Evolutionary conservation across 2,329 filamentous ascomycete species (phyloP).

Genomic region (Hypoxylon sp.): DNA sequence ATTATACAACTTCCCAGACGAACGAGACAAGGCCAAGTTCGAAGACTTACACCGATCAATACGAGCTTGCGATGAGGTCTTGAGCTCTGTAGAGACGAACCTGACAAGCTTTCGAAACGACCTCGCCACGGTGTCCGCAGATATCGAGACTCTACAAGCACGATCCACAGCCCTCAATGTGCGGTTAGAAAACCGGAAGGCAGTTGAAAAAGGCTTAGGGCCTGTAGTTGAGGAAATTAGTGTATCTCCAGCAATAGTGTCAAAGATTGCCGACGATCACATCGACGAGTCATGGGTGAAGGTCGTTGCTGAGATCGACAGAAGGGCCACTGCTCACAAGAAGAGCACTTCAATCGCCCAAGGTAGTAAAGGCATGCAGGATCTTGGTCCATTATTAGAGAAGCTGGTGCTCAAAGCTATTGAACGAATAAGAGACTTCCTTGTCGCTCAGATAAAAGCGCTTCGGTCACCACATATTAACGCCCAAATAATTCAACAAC

Average conservation of each 20-base stretch:
- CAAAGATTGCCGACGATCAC: slow-evolving; percentile 87
- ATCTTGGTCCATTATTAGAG: slow-evolving; percentile 86
- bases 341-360: slow-evolving; percentile 73
- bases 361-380: slow-evolving; percentile 82
- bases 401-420: slow-evolving; percentile 92
- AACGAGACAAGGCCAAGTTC: slow-evolving; percentile 86
- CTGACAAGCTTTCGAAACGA: slow-evolving; percentile 94
- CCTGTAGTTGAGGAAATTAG: slow-evolving; percentile 94
- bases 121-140: slow-evolving; percentile 89
- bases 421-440: slow-evolving; percentile 92
- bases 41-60: slow-evolving; percentile 94
- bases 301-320: slow-evolving; percentile 83
- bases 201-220: slow-evolving; percentile 88
- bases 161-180: slow-evolving; percentile 87
- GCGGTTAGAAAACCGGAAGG: slow-evolving; percentile 88
- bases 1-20: slow-evolving; percentile 66
- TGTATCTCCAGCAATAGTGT: slow-evolving; percentile 85
- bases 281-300: slow-evolving; percentile 93
- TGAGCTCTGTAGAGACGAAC: slow-evolving; percentile 93
- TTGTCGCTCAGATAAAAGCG: slow-evolving; percentile 95
- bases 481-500: slow-evolving; percentile 95
- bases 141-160: slow-evolving; percentile 93
- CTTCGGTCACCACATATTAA: slow-evolving; percentile 96
- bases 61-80: slow-evolving; percentile 89
- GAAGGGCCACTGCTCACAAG: slow-evolving; percentile 79